Conservation (phyloP, 2,329 filamentous ascomycete species). For the Xylariaceae sp. region DNA sequence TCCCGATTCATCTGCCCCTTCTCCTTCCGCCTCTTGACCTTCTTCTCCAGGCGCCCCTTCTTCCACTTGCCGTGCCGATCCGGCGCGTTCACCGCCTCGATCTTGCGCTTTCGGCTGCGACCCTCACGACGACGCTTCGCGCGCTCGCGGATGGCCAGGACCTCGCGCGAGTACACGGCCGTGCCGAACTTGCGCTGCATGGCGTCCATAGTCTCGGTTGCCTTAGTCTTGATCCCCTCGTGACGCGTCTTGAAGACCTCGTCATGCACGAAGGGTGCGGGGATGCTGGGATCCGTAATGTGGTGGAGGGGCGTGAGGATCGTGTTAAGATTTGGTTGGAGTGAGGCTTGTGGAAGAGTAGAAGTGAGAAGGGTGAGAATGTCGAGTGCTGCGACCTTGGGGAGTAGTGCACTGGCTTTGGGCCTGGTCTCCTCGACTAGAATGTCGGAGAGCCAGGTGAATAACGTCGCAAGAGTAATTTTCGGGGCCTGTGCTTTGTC, state of each 20-base stretch:
- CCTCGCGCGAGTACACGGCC: slow-evolving; percentile 68
- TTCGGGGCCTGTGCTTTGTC: slow-evolving; percentile 31
- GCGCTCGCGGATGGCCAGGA: slow-evolving; percentile 68
- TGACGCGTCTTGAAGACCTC: slow-evolving; percentile 65
- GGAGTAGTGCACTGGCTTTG: slow-evolving; percentile 59
- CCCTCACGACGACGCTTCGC: slow-evolving; percentile 70
- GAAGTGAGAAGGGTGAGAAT: slow-evolving; percentile 67
- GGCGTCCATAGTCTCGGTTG: slow-evolving; percentile 73
- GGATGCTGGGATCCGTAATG: slow-evolving; percentile 75
- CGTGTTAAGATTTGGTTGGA: slow-evolving; percentile 59
- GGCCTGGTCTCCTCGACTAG: slow-evolving; percentile 70
- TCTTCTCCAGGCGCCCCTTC: slow-evolving; percentile 77
- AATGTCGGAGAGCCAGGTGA: slow-evolving; percentile 73
- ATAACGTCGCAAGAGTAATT: slow-evolving; percentile 63
- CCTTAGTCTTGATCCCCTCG: slow-evolving; percentile 66
- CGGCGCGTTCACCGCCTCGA: slow-evolving; percentile 79
- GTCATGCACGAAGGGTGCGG: slow-evolving; percentile 66
- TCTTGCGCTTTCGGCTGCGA: slow-evolving; percentile 78
- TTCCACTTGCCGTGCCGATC: slow-evolving; percentile 76
- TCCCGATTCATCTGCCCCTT: slow-evolving; percentile 69
- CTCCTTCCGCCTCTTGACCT: slow-evolving; percentile 78
- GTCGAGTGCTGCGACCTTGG: slow-evolving; percentile 72
- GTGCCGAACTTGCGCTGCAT: slow-evolving; percentile 83
- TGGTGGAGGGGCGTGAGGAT: slow-evolving; percentile 66
- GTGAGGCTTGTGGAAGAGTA: slow-evolving; percentile 52